Base-by-base conservation (phyloP, 768 basidiomycete genomes). In the Lactarius akahatsu region DNA sequence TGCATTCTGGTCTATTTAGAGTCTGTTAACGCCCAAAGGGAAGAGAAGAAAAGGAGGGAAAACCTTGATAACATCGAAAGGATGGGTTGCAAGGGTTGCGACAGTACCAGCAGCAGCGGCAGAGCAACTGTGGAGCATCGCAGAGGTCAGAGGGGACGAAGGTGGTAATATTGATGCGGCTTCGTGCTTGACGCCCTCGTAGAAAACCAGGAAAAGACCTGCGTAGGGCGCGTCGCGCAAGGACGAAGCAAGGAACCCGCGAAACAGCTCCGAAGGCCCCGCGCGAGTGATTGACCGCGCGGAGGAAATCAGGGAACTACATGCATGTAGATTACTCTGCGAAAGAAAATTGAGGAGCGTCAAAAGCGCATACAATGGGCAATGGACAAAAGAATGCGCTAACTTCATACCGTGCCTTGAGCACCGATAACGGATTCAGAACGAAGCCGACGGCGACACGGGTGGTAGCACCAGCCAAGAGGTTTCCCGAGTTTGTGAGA, bases 181-280 rank as follows among this genome's bases (percentile, higher is more conserved):
- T 71, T 92, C 84, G 59, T 82, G 80, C 75, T 98, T 98, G 68
- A 92, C 84, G 55, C 86, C 85, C 76, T 98, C 95, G 73, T 98
- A 98, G 66, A 89, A 85, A 2, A 94, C 84, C 41, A 96, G 80
- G 71, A 95, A 98, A 7, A 97, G 76, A 3, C 95, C 96, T 1
- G 96, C 94, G 72, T 96, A 94, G 0, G 96, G 96, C 15, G 94
- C 96, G 75, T 98, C 96, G 57, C 96, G 85, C n/a, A 95, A 80
- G 1, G 94, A 91, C 1, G 94, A 93, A 1, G 94, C 92, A 28
- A 90, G 72, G 73, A 94, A 89, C 0, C 96, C 96, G 57, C 92
- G 89, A 72, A 95, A 85, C 34, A 96, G 79, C 69, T 93, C 94
- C 28, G 86, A 83, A 4, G 91, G 86, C 2, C 95, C 94, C 73